Conservation (phyloP, 768 basidiomycete genomes). For the Termitomyces sp. region DNA sequence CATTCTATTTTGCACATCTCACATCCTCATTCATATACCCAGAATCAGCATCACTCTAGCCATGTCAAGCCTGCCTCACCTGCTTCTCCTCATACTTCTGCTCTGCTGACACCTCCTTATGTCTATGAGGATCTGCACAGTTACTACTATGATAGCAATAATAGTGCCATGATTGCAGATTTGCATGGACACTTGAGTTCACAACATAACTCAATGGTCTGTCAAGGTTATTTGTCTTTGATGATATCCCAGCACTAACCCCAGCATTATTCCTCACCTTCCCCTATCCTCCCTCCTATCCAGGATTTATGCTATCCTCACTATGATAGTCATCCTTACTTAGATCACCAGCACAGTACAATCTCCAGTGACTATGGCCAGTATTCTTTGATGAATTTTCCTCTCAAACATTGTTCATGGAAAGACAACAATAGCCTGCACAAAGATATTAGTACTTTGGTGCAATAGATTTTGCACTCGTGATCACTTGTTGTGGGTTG, state of each 20-base stretch:
- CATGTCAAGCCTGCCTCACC: conserved; percentile 43
- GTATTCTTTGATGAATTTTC: conserved; percentile 27
- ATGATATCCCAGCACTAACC: conserved; percentile 14
- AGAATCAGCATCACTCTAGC: conserved; percentile 28
- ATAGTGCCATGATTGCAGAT: conserved; percentile 18
- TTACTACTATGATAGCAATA: conserved; percentile 29
- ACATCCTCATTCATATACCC: conserved; percentile 46
- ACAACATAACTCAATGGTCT: conserved; percentile 16
- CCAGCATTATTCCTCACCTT: conserved; percentile 47
- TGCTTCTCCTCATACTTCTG: conserved; percentile 42
- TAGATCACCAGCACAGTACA: background rate
- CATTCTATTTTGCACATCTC: conserved; percentile 61
- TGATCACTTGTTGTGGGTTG: background rate
- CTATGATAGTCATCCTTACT: conserved; percentile 18
- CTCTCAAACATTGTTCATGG: conserved; percentile 41
- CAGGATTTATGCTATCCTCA: conserved; percentile 36
- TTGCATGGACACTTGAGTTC: conserved; percentile 29
- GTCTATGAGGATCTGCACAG: conserved; percentile 42
- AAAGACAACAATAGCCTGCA: conserved; percentile 44
- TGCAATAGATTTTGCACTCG: conserved; percentile 21
- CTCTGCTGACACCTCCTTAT: conserved; percentile 43
- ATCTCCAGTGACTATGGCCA: conserved; percentile 37
- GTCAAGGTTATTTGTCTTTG: conserved; percentile 19
- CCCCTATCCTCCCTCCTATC: conserved; percentile 55
- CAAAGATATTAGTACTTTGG: conserved; percentile 33